Evolutionary conservation across 805 yeast genomes (phyloP).

Genomic region (Lipomyces kockii): DNA sequence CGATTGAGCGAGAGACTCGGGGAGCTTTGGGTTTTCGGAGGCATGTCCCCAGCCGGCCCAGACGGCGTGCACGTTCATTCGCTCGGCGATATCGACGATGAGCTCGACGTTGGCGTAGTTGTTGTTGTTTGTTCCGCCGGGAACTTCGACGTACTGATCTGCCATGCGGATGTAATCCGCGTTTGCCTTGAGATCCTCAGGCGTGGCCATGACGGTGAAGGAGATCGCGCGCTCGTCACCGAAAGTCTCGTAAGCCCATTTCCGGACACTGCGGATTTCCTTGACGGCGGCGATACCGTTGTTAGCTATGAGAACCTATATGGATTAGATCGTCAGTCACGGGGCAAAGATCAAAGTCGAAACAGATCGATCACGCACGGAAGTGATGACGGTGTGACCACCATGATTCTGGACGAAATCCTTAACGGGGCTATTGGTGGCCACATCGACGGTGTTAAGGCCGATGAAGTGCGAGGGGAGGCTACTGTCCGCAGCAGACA

Average conservation of each 20-base stretch:
- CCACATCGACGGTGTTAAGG: slow-evolving; percentile 71
- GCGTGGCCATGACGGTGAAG: slow-evolving; percentile 98
- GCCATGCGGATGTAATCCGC: slow-evolving; percentile 99
- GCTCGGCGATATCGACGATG: slow-evolving; percentile 96
- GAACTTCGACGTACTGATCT: slow-evolving; percentile 96
- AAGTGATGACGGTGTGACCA: slow-evolving; percentile 93
- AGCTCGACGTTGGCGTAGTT: slow-evolving; percentile 97
- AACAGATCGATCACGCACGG: slow-evolving; percentile 42
- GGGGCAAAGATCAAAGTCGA: not conserved
- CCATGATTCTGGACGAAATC: slow-evolving; percentile 83
- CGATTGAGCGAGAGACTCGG: slow-evolving; percentile 92
- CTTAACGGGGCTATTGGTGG: slow-evolving; percentile 72
- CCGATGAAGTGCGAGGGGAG: slow-evolving; percentile 76
- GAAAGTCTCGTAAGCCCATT: slow-evolving; percentile 99
- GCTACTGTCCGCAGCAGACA: slow-evolving; percentile 12
- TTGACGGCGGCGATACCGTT: slow-evolving; percentile 99
- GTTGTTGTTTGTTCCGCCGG: slow-evolving; percentile 99
- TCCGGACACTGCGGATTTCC: slow-evolving; percentile 94
- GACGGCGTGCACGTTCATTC: slow-evolving; percentile 95
- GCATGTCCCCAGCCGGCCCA: slow-evolving; percentile 99
- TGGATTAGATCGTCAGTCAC: slow-evolving; percentile 1
- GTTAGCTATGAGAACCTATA: slow-evolving; percentile 82
- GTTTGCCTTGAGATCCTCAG: slow-evolving; percentile 96
- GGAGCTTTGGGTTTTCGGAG: slow-evolving; percentile 94
- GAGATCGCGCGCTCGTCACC: slow-evolving; percentile 92